Evolutionary conservation across 2,329 filamentous ascomycete species (phyloP), one percentile per base, ranked within the genome.

Genomic region (Colletotrichum viniferum): DNA sequence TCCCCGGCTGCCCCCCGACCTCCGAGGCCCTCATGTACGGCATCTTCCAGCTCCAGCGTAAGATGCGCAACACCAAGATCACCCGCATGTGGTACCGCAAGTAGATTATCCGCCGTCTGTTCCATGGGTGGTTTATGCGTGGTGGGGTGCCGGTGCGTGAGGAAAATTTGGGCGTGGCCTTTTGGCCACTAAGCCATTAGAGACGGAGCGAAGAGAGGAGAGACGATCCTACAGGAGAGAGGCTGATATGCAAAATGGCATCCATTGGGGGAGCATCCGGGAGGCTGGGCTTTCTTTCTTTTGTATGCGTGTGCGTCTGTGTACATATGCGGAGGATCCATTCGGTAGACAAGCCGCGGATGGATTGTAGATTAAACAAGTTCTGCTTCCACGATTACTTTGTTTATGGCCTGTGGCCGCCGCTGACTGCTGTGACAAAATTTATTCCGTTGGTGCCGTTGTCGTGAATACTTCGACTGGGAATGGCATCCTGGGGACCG

Each of bases 1-100:
- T 96, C 5, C 94, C 94, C 28, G 94, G 94, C 2, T 96, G 94
- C 87, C 90, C 90, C 80, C 92, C 88, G 24, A 90, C 90, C 13
- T 87, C 85, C 73, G 90, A 92, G 83, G 90, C 90, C n/a, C 82
- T 92, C 77, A 91, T 92, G 90, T 92, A 92, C 83, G 89, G 92
- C 61, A 93, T 95, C 81, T 94, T 96, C 85, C 92, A 94, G 84
- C 84, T 95, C 73, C 93, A 95, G 86, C 92, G 92, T 83, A 95
- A 95, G 89, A 94, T 95, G 89, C 87, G 93, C 67, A 86, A 89
- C 78, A 90, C 89, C 71, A 86, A 86, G 80, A 90, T 90, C 75
- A 89, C 87, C 28, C 81, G 88, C 67, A 90, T 90, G 86, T 91
- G 90, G 90, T 91, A 91, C 82, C 85, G 90, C 80, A 88, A 90